Percentiles rank a stretch among this genome's conserved stretches.
phyloP scores from a whole-genome alignment of 805 yeast genomes.

The Soucietia sequanensis region DNA sequence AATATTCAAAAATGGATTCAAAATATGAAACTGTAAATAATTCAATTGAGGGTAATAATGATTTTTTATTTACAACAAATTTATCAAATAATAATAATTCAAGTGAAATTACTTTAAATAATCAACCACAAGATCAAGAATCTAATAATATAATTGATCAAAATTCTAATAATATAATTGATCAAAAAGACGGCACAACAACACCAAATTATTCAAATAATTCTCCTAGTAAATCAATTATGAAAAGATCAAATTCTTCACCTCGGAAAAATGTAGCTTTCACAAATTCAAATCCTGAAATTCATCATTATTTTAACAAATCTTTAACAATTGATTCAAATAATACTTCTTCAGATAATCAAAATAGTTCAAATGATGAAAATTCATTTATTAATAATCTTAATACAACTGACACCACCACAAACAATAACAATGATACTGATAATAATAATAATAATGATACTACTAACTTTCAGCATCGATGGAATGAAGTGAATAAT shows the following conservation, averaged over 20 bases:
- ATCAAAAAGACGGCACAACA: conserved; percentile 1
- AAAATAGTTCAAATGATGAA: conserved; percentile 1
- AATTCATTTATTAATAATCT: too few species aligned
- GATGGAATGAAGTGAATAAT: conserved; percentile 2
- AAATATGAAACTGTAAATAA: conserved; percentile 9
- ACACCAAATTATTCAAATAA: conserved; percentile 7
- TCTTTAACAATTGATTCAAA: conserved; percentile 11
- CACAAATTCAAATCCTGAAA: conserved; percentile 25
- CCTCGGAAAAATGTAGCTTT: conserved; percentile 43
- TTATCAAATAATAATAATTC: conserved; percentile 21
- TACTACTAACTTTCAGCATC: conserved; percentile 2
- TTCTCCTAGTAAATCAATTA: conserved; percentile 40
- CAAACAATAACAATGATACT: neutral
- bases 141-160: too few species aligned
- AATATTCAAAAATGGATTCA: conserved; percentile 10
- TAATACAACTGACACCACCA: too few species aligned
- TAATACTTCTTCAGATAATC: conserved; percentile 7
- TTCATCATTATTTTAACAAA: conserved; percentile 25
- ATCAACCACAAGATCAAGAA: neutral
- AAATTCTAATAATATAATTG: neutral
- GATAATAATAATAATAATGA: neutral
- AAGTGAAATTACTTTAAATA: conserved; percentile 14
- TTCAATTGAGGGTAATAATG: neutral
- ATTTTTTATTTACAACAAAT: neutral
- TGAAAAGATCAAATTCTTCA: conserved; percentile 29